Percentiles rank a stretch among this genome's conserved stretches.
phyloP scores from a whole-genome alignment of 2,329 filamentous ascomycete species.

The Colletotrichum godetiae region DNA sequence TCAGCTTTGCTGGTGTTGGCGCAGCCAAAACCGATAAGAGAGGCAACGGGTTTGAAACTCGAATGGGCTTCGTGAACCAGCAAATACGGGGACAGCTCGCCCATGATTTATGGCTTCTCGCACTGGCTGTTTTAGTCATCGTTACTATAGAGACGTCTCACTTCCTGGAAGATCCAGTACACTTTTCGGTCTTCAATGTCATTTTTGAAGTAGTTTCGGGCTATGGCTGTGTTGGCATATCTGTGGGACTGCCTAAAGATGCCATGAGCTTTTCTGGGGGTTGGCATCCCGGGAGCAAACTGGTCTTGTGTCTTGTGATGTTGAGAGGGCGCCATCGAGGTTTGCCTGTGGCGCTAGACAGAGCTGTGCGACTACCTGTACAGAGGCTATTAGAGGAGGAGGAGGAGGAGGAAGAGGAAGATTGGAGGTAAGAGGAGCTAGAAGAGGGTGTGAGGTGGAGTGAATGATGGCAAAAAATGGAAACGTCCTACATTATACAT shows the following conservation, averaged over 20 bases:
- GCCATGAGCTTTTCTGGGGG: slow-evolving; percentile 67
- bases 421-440: slow-evolving; percentile 26
- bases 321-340: slow-evolving; percentile 67
- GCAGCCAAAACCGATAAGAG: slow-evolving; percentile 39
- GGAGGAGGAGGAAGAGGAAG: slow-evolving; percentile 46
- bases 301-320: slow-evolving; percentile 69
- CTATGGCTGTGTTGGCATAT: slow-evolving; percentile 73
- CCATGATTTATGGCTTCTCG: slow-evolving; percentile 76
- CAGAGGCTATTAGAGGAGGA: slow-evolving; percentile 45
- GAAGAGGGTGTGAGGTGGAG: neutral
- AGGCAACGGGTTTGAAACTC: slow-evolving; percentile 46
- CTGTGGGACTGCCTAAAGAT: slow-evolving; percentile 63
- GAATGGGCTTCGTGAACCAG: slow-evolving; percentile 61
- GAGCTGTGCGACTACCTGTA: slow-evolving; percentile 59
- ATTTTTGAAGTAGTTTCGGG: slow-evolving; percentile 67
- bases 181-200: slow-evolving; percentile 70
- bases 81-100: slow-evolving; percentile 74
- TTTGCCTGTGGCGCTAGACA: slow-evolving; percentile 66
- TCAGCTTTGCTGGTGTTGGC: slow-evolving; percentile 57
- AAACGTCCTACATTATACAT: no score
- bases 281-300: slow-evolving; percentile 66
- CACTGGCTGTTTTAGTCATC: slow-evolving; percentile 69
- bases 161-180: slow-evolving; percentile 61
- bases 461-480: neutral
- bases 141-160: slow-evolving; percentile 68